Conservation (phyloP, 2,329 filamentous ascomycete species). For the Niveomyces coronatus region DNA sequence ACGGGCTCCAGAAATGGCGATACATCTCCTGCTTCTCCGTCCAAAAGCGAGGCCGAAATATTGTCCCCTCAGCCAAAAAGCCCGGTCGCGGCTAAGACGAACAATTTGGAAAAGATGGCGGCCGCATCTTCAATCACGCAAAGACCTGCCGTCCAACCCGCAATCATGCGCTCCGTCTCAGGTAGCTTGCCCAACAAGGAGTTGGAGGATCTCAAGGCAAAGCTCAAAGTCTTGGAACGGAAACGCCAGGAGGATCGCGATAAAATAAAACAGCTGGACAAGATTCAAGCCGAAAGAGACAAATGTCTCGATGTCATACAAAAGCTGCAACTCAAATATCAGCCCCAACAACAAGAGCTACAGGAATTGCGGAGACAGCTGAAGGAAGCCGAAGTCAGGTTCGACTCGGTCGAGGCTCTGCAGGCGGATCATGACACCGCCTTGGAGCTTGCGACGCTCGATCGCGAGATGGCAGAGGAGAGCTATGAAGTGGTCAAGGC, state of each 20-base stretch:
- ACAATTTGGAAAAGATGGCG: slow-evolving; percentile 42
- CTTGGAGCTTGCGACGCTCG: slow-evolving; percentile 77
- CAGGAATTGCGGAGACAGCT: slow-evolving; percentile 64
- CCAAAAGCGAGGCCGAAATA: slow-evolving; percentile 41
- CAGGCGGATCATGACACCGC: slow-evolving; percentile 79
- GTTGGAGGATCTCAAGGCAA: slow-evolving; percentile 80
- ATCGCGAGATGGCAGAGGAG: slow-evolving; percentile 95
- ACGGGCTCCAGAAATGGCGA: slow-evolving; percentile 20
- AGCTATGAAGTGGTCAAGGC: slow-evolving; percentile 71
- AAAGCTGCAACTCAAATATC: slow-evolving; percentile 81
- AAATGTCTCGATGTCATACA: slow-evolving; percentile 78
- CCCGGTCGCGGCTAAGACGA: slow-evolving; percentile 39
- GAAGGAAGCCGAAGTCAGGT: slow-evolving; percentile 61
- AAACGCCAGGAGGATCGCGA: slow-evolving; percentile 80
- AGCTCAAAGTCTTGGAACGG: slow-evolving; percentile 77
- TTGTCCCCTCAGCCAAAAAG: slow-evolving; percentile 39
- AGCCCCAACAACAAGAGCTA: slow-evolving; percentile 73
- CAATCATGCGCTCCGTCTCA: slow-evolving; percentile 29
- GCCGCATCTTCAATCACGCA: slow-evolving; percentile 25
- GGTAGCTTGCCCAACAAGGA: slow-evolving; percentile 50
- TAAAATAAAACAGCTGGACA: slow-evolving; percentile 68
- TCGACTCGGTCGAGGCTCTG: slow-evolving; percentile 57
- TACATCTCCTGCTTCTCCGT: slow-evolving; percentile 26
- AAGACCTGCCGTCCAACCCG: slow-evolving; percentile 18
- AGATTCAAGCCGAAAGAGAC: slow-evolving; percentile 64